Percentiles rank a stretch among this genome's conserved stretches.
Conservation (phyloP, 176 grass and related monocot species). For the Melocanna baccifera region DNA sequence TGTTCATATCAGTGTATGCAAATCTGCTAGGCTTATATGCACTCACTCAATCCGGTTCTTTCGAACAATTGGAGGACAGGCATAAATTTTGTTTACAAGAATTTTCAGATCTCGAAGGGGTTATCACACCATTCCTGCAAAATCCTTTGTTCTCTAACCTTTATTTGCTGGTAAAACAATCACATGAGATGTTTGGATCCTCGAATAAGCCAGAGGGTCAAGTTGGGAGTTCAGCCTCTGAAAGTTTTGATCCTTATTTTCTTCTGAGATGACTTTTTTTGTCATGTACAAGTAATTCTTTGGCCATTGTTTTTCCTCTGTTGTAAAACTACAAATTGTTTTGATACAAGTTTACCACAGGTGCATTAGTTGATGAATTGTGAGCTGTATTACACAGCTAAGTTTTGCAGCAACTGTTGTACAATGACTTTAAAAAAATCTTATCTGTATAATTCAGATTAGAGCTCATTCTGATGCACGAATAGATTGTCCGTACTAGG, state of each 20-base stretch:
- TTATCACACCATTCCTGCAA: constrained; percentile 70
- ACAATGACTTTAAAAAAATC: neutral
- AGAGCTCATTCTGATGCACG: neutral
- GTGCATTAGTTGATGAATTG: neutral
- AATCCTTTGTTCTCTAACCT: constrained; percentile 88
- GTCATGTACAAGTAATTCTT: neutral
- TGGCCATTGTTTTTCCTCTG: constrained; percentile 14
- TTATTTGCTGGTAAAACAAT: constrained; percentile 49
- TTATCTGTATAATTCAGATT: neutral
- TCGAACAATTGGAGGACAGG: constrained; percentile 22
- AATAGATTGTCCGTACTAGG: neutral
- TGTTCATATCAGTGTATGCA: constrained; percentile 71
- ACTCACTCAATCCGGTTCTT: constrained; percentile 31
- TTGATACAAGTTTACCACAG: constrained; percentile 19
- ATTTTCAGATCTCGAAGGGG: constrained; percentile 44
- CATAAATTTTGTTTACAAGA: constrained; percentile 42
- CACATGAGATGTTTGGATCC: constrained; percentile 31
- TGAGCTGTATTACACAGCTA: neutral
- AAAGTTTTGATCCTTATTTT: constrained; percentile 89
- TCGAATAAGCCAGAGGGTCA: constrained; percentile 2
- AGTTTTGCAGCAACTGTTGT: constrained; percentile 11
- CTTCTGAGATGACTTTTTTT: constrained; percentile 71
- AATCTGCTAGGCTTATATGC: constrained; percentile 73
- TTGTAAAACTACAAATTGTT: constrained; percentile 19
- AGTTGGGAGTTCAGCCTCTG: constrained; percentile 7